Conservation (phyloP, 1,284 basidiomycete species). For the Sanghuangporus baumii region DNA sequence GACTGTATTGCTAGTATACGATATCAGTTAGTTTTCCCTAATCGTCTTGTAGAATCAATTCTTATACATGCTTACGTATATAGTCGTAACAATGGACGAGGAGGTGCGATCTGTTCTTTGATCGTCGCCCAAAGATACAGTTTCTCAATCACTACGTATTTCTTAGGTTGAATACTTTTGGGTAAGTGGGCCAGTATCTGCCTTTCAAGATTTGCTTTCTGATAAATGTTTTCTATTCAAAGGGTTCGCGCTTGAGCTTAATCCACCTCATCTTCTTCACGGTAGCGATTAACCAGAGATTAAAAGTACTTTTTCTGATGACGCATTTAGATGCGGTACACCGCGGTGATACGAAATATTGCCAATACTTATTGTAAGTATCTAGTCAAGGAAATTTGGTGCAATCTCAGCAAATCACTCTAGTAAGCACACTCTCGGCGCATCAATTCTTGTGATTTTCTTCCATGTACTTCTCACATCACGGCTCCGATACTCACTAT, state of each 20-base stretch:
- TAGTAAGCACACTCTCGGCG: background rate
- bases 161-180: background rate
- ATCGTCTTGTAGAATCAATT: background rate
- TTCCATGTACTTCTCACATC: background rate
- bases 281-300: background rate
- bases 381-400: background rate
- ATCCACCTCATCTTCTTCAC: background rate
- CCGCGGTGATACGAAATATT: background rate
- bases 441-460: background rate
- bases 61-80: background rate
- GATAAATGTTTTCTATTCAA: background rate
- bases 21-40: background rate
- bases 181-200: background rate
- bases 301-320: background rate
- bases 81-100: background rate
- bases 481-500: background rate
- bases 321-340: background rate
- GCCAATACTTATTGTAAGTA: background rate
- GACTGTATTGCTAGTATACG: background rate
- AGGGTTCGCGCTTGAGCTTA: background rate
- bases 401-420: background rate
- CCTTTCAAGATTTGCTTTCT: background rate
- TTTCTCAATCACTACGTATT: background rate
- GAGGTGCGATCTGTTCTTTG: background rate
- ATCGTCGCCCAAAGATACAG: background rate